These are phyloP conservation scores for Solanum etuberosum DNA, from an alignment of 257 asterid genomes.

Conservation along the genomic window DNA sequence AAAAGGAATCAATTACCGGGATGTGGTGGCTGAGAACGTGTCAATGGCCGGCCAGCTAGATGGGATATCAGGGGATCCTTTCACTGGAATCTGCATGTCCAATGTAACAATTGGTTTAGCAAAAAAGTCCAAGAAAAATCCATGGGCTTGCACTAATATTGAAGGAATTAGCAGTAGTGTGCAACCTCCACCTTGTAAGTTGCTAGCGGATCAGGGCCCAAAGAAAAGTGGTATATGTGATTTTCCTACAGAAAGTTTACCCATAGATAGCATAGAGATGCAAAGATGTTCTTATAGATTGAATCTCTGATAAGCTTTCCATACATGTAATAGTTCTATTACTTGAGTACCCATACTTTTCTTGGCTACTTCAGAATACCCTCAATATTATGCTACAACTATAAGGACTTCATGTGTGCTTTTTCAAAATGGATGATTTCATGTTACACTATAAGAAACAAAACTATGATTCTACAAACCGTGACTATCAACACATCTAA, in stretches of 20 bases:
- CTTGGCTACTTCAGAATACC: background rate
- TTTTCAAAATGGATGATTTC: background rate
- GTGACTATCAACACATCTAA: background rate
- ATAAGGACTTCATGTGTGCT: background rate
- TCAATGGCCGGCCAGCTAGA: slow-evolving; percentile 64
- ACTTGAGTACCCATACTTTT: background rate
- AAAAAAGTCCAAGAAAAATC: slow-evolving; percentile 53
- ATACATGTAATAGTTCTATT: background rate
- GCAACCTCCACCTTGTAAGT: slow-evolving; percentile 47
- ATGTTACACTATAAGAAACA: background rate
- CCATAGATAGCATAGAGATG: slow-evolving; percentile 40
- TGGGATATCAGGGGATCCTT: slow-evolving; percentile 76
- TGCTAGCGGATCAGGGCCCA: slow-evolving; percentile 40
- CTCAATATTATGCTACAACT: background rate
- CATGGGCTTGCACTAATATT: slow-evolving; percentile 58
- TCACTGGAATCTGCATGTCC: slow-evolving; percentile 68
- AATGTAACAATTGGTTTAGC: slow-evolving; percentile 70
- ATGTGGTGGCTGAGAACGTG: slow-evolving; percentile 69
- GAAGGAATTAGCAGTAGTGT: slow-evolving; percentile 52
- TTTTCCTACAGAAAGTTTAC: slow-evolving; percentile 43
- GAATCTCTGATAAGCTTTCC: slow-evolving; percentile 8
- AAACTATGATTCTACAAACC: background rate
- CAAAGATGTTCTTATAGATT: slow-evolving; percentile 39
- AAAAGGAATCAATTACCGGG: slow-evolving; percentile 57
- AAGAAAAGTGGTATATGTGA: slow-evolving; percentile 35